Conservation (phyloP, 345 rosid genomes). For the Conringia planisiliqua region DNA sequence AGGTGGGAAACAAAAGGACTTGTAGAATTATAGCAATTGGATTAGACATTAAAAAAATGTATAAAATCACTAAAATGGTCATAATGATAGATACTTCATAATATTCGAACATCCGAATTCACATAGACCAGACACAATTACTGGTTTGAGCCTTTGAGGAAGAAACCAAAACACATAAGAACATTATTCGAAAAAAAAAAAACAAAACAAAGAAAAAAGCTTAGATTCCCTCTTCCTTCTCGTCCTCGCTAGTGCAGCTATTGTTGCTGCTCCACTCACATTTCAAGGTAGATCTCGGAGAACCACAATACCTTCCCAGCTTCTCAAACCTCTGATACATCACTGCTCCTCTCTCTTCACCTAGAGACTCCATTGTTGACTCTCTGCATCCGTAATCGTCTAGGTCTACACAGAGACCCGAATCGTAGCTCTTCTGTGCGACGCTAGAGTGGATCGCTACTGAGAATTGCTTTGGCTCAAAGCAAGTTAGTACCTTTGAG, state of each 20-base stretch:
- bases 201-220: neutral
- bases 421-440: conserved; percentile 26
- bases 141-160: neutral
- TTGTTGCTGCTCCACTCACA: conserved; percentile 36
- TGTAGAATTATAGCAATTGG: neutral
- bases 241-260: conserved; percentile 34
- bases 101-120: neutral
- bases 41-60: neutral
- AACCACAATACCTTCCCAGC: conserved; percentile 14
- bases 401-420: conserved; percentile 41
- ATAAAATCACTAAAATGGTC: neutral
- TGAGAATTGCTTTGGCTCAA: conserved; percentile 56
- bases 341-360: conserved; percentile 39
- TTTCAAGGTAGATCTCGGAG: conserved; percentile 34
- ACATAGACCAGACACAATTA: neutral
- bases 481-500: conserved; percentile 50
- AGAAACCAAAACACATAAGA: neutral
- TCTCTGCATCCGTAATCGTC: conserved; percentile 41
- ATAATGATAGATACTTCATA: neutral
- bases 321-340: conserved; percentile 34
- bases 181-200: neutral
- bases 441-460: conserved; percentile 39
- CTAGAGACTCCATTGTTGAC: conserved; percentile 45
- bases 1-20: neutral
- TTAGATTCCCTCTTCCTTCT: conserved; percentile 32